A percentile compares a stretch with the other conserved stretches of the same genome.
Conservation (phyloP, 768 basidiomycete species). For the Crepidotus variabilis region DNA sequence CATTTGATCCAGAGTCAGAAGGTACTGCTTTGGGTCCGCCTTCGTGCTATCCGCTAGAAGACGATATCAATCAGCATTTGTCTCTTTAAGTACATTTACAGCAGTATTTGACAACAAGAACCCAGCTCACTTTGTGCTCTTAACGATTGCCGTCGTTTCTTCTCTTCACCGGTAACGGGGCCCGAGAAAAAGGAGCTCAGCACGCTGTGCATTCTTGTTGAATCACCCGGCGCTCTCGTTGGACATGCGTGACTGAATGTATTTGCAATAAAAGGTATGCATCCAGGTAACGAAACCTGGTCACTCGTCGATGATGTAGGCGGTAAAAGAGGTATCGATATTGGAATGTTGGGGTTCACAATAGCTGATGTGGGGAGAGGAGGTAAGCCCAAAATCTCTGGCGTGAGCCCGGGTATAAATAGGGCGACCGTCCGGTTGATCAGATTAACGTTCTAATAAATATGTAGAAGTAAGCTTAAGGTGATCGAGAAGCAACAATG, state of each 20-base stretch:
- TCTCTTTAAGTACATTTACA: too few relatives aligned
- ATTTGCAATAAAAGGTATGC: constrained; percentile 63
- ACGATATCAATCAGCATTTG: constrained; percentile 5
- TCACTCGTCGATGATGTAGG: constrained; percentile 17
- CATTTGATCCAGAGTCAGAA: constrained; percentile 83
- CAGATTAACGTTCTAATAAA: constrained; percentile 57
- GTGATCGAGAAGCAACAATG: neutral
- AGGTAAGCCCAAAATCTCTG: constrained; percentile 67
- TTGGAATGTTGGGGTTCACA: constrained; percentile 41
- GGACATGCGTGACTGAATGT: constrained; percentile 94
- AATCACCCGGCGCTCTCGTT: constrained; percentile 89
- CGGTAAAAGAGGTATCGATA: constrained; percentile 35
- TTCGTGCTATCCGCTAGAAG: constrained; percentile 54
- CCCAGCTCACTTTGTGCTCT: constrained; percentile 31
- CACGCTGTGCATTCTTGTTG: constrained; percentile 79
- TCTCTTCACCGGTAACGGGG: constrained; percentile 78
- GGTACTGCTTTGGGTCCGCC: constrained; percentile 65
- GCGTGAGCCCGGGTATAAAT: constrained; percentile 84
- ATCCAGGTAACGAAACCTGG: constrained; percentile 23
- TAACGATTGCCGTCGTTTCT: constrained; percentile 55
- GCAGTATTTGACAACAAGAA: neutral
- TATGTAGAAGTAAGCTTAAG: neutral
- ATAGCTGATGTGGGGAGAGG: constrained; percentile 69
- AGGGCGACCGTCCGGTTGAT: constrained; percentile 79
- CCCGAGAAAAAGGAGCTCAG: constrained; percentile 79